phyloP scores from a whole-genome alignment of 768 basidiomycete genomes.

The Lentinula sp. region DNA sequence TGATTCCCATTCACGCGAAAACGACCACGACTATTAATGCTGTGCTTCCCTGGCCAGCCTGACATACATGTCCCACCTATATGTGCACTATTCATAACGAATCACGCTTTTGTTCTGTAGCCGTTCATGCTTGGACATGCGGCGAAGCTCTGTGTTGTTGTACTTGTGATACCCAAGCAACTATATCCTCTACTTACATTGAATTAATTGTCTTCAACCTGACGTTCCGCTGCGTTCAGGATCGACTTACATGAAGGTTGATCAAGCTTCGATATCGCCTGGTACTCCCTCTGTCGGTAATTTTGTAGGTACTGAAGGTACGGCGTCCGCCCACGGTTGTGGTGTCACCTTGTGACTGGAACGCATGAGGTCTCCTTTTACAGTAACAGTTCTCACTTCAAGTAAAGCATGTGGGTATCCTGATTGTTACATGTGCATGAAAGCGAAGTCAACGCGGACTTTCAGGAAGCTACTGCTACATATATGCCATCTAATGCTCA shows the following conservation, averaged over 20 bases:
- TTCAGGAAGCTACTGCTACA: not conserved
- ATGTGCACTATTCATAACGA: not conserved
- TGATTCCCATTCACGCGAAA: constrained; percentile 13
- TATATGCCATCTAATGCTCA: not conserved
- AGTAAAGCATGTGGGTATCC: constrained; percentile 4
- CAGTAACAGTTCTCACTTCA: not conserved
- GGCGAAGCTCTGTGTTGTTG: not conserved
- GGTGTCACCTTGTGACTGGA: constrained; percentile 1
- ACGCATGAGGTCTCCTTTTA: constrained; percentile 1
- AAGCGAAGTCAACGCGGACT: constrained; percentile 4
- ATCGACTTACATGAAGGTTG: no score
- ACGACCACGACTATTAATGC: not conserved
- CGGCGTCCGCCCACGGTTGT: not conserved
- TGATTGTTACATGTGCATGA: constrained; percentile 8
- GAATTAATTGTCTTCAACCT: not conserved
- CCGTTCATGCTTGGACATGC: constrained; percentile 2
- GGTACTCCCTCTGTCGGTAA: no score
- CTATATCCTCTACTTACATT: not conserved
- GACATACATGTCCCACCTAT: not conserved
- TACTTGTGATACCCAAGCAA: not conserved
- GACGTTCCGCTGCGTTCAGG: no score
- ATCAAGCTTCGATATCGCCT: no score
- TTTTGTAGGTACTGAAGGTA: not conserved
- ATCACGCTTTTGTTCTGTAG: not conserved
- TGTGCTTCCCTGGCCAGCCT: not conserved